phyloP scores from a whole-genome alignment of 108 stramenopile species.

The Cyclotella baltica region DNA sequence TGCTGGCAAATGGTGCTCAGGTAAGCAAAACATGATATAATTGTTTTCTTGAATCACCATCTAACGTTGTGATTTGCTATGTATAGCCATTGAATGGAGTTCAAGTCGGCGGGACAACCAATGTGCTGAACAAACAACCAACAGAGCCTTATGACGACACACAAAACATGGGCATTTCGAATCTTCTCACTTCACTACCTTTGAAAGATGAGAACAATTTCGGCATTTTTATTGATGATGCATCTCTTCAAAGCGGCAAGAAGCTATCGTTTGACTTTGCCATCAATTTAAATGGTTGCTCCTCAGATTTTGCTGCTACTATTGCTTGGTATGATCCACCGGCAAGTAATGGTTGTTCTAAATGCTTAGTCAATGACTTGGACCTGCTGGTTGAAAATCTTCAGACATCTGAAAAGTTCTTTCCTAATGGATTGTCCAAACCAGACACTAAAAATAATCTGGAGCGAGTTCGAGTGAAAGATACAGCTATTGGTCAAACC shows the following conservation, averaged over 20 bases:
- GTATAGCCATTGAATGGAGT: constrained; percentile 23
- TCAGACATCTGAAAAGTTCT: constrained; percentile 12
- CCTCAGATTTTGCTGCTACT: constrained; percentile 52
- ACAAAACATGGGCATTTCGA: constrained; percentile 58
- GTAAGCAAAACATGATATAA: background rate
- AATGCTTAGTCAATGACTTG: constrained; percentile 72
- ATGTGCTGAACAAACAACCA: background rate
- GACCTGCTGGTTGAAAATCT: constrained; percentile 53
- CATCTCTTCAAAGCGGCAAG: constrained; percentile 1
- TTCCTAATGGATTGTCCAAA: constrained; percentile 33
- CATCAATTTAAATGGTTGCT: constrained; percentile 23
- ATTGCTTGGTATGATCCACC: constrained; percentile 76
- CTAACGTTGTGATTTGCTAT: background rate
- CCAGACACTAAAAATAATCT: constrained; percentile 43
- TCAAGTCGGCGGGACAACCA: constrained; percentile 30
- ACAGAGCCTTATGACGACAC: constrained; percentile 49
- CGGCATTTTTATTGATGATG: constrained; percentile 36
- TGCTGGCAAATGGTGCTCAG: constrained; percentile 65
- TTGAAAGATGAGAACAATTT: constrained; percentile 32
- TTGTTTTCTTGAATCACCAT: background rate
- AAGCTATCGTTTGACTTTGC: constrained; percentile 16
- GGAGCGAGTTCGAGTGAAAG: constrained; percentile 40
- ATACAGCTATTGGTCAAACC: background rate
- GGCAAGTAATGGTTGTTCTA: constrained; percentile 41
- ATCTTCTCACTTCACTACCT: constrained; percentile 28